A percentile compares a stretch with the other conserved stretches of the same genome.
phyloP scores from a whole-genome alignment of 331 rosid species.

The Malus hybrid region DNA sequence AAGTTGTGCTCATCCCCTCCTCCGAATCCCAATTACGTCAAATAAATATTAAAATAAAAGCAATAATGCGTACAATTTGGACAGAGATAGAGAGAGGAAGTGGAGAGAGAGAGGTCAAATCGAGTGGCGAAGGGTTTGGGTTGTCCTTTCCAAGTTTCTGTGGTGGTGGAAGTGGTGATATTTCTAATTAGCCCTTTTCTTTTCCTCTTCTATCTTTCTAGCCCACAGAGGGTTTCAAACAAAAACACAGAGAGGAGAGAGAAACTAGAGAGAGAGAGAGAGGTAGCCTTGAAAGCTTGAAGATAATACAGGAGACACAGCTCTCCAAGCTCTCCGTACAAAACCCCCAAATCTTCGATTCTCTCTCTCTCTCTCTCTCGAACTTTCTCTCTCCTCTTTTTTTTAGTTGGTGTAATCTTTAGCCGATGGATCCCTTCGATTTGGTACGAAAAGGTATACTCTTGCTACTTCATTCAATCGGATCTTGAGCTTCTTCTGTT shows the following conservation, averaged over 20 bases:
- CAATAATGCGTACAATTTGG: neutral
- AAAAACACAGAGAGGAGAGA: neutral
- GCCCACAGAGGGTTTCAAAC: slow-evolving; percentile 25
- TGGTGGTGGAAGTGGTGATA: slow-evolving; percentile 49
- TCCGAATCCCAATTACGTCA: slow-evolving; percentile 14
- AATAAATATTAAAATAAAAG: neutral
- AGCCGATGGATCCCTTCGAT: slow-evolving; percentile 71
- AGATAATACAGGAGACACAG: slow-evolving; percentile 38
- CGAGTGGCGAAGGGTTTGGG: slow-evolving; percentile 66
- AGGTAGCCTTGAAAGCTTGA: slow-evolving; percentile 23
- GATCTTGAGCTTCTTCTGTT: slow-evolving; percentile 31
- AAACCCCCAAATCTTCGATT: neutral
- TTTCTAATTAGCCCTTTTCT: slow-evolving; percentile 8
- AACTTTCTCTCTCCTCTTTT: slow-evolving; percentile 5
- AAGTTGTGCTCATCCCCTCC: slow-evolving; percentile 11
- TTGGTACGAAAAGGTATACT: slow-evolving; percentile 75
- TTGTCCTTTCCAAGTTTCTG: slow-evolving; percentile 30
- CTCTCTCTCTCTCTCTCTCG: neutral
- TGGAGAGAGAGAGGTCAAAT: slow-evolving; percentile 52
- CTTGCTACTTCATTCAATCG: neutral
- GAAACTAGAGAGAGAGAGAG: slow-evolving; percentile 4
- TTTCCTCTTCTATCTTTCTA: neutral
- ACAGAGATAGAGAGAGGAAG: neutral
- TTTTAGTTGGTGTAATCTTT: slow-evolving; percentile 19
- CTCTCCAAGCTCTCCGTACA: slow-evolving; percentile 31